A percentile compares a stretch with the other conserved stretches of the same genome.
phyloP scores from a whole-genome alignment of 176 grass and related monocot species.

The Avena insularis region DNA sequence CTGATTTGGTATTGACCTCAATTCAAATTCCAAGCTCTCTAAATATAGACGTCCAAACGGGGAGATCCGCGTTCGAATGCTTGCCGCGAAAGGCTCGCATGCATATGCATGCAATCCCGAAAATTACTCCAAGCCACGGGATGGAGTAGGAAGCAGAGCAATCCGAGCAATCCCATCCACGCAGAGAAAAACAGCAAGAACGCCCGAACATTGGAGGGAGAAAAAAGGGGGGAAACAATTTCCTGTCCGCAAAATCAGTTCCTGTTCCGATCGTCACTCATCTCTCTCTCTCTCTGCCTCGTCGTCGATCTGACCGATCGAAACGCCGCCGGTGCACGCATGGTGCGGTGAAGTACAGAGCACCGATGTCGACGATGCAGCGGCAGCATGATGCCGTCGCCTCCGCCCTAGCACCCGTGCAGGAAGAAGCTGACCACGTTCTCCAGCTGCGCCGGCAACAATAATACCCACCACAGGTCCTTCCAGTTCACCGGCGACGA shows the following conservation, averaged over 20 bases:
- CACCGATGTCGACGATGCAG: neutral
- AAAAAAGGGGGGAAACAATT: too few species aligned
- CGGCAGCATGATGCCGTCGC: neutral
- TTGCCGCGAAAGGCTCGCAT: too few species aligned
- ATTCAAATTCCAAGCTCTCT: too few species aligned
- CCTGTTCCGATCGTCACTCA: neutral
- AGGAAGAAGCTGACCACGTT: slow-evolving; percentile 40
- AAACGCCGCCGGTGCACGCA: neutral
- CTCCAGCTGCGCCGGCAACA: slow-evolving; percentile 42
- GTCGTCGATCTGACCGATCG: neutral
- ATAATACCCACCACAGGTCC: neutral
- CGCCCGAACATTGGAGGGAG: too few species aligned
- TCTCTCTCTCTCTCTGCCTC: neutral
- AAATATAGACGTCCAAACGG: too few species aligned
- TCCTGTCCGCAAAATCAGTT: neutral
- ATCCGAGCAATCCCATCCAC: too few species aligned
- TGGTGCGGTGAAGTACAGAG: neutral
- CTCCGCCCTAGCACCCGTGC: neutral
- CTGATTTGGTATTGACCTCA: too few species aligned
- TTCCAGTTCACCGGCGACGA: slow-evolving; percentile 58
- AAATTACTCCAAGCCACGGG: too few species aligned
- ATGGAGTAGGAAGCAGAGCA: too few species aligned
- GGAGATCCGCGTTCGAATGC: too few species aligned
- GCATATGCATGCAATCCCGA: too few species aligned
- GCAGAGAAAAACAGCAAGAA: too few species aligned